Conservation (phyloP, 1,284 basidiomycete species). For the Fomitopsis palustris region DNA sequence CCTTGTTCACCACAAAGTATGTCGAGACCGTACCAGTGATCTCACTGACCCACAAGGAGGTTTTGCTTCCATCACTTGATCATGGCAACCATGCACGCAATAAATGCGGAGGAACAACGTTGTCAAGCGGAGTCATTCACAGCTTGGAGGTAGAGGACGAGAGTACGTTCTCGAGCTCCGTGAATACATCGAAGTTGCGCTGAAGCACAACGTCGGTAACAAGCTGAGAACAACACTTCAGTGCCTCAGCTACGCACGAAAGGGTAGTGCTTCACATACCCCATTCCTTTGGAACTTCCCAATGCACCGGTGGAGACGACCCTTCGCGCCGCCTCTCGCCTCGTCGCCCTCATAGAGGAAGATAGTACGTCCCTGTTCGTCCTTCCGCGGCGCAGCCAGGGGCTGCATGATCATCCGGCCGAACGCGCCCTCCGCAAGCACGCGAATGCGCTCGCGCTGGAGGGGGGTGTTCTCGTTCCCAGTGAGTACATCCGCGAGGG, state of each 20-base stretch:
- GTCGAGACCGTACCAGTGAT: neutral
- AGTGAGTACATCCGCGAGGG: slow-evolving; percentile 47
- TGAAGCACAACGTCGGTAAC: slow-evolving; percentile 46
- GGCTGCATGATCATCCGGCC: slow-evolving; percentile 61
- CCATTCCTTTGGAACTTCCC: slow-evolving; percentile 43
- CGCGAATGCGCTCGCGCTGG: slow-evolving; percentile 42
- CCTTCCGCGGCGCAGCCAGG: slow-evolving; percentile 30
- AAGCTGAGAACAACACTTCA: slow-evolving; percentile 29
- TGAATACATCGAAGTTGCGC: slow-evolving; percentile 59
- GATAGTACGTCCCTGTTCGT: slow-evolving; percentile 41
- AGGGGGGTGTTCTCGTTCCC: slow-evolving; percentile 36
- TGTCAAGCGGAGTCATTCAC: slow-evolving; percentile 3
- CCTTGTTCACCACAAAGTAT: neutral
- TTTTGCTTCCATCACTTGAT: neutral
- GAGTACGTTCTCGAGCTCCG: slow-evolving; percentile 31
- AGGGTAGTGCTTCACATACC: slow-evolving; percentile 31
- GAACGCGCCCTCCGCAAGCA: slow-evolving; percentile 51
- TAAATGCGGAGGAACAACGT: neutral
- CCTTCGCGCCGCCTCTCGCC: slow-evolving; percentile 53
- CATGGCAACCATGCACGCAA: neutral
- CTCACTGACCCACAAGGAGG: neutral
- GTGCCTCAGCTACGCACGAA: neutral
- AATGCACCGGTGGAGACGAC: slow-evolving; percentile 52
- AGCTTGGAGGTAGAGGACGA: slow-evolving; percentile 11
- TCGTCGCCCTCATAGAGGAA: slow-evolving; percentile 70